phyloP scores from a whole-genome alignment of 495 filamentous ascomycete genomes.

The Pseudomonodictys pantanalensis region DNA sequence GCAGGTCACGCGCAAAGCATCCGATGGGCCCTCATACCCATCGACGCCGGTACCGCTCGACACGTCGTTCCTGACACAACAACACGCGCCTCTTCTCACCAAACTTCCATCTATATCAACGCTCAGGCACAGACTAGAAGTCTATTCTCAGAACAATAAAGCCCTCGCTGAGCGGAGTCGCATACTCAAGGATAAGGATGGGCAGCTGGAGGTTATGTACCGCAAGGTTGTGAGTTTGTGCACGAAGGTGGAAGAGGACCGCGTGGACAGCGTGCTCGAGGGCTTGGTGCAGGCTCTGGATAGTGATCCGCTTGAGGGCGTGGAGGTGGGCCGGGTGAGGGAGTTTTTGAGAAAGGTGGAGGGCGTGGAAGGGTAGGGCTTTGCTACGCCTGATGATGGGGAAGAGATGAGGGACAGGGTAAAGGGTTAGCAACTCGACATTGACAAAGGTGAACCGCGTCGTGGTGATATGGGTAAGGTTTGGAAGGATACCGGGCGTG shows the following conservation, averaged over 20 bases:
- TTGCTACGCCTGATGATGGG: too few relatives aligned
- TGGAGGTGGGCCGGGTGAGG: constrained; percentile 66
- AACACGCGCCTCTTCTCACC: constrained; percentile 28
- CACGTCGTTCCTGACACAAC: background rate
- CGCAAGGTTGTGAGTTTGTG: constrained; percentile 67
- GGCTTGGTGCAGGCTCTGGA: constrained; percentile 66
- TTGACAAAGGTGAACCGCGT: too few relatives aligned
- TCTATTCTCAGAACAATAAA: constrained; percentile 50
- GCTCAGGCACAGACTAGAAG: constrained; percentile 44
- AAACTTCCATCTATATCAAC: constrained; percentile 35
- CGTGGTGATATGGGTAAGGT: too few relatives aligned
- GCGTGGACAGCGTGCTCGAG: constrained; percentile 63
- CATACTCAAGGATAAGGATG: constrained; percentile 57
- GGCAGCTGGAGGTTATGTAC: constrained; percentile 67
- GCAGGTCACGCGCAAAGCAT: constrained; percentile 11
- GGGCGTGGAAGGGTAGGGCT: constrained; percentile 33
- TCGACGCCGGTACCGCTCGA: constrained; percentile 21
- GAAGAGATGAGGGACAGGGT: too few relatives aligned
- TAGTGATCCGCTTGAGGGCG: constrained; percentile 61
- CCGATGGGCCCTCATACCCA: constrained; percentile 14
- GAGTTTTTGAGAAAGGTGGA: constrained; percentile 74
- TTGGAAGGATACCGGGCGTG: too few relatives aligned
- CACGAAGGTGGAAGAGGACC: constrained; percentile 59
- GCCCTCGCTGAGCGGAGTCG: constrained; percentile 46
- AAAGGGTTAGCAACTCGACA: too few relatives aligned